Evolutionary conservation across 164 flowering plant genomes (phyloP), one percentile per base, ranked within the genome.

Genomic region (Stephania yunnanensis): DNA sequence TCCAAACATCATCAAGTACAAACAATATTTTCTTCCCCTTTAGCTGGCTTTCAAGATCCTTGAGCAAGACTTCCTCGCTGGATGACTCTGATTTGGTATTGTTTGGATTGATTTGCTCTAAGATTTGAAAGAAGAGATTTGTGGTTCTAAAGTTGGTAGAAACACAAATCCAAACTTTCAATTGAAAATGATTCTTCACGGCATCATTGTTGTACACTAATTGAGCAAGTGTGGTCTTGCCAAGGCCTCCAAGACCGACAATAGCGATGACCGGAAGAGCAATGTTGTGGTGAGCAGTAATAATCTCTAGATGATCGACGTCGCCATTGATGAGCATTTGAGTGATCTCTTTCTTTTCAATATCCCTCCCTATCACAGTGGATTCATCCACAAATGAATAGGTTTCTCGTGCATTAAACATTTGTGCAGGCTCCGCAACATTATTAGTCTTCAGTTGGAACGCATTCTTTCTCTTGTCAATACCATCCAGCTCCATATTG

Each of bases 141-240:
- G 19, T 55, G 46, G 45, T 29, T 36, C 42, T 36, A 65, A 25
- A 29, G 61, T 64, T 7, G 13, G 20, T 1, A 17, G 31, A 30
- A 64, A 22, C 42, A 36, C 42, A 36, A 36, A 36, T 36, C 42
- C 42, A 36, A 36, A 36, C 42, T 36, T 4, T 36, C 42, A 36
- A 36, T 36, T 36, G 1, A 36, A 36, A 36, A 1, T 36, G 42
- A 2, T 36, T 4, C 4, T 36, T 4, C 42, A 75, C 55, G 9
- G 3, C 19, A 6, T 69, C 25, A 15, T 75, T 61, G n/a, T 75
- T 75, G 46, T 69, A 75, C n/a, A 75, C 72, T 10, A 53, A 58
- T 42, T 75, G 65, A 69, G 77, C 77, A 5, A 75, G 68, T 0
- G 77, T 63, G 5, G 77, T 75, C 73, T 75, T 75, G 19, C 77